These are phyloP conservation scores for Holtermannia corniformis DNA, from an alignment of 768 basidiomycete species.

Conservation along the genomic window DNA sequence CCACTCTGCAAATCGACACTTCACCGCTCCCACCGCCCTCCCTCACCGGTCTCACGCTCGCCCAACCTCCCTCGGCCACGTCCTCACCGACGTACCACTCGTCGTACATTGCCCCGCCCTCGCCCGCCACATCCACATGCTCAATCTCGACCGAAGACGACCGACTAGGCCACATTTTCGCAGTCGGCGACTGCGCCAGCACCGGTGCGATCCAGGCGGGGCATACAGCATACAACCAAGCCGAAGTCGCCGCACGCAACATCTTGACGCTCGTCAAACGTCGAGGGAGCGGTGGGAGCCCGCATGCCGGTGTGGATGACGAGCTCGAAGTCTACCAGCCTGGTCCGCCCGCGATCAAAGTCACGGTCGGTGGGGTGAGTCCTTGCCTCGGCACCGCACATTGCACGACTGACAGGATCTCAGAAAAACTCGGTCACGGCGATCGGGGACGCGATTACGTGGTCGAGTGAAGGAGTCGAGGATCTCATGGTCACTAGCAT, in stretches of 20 bases:
- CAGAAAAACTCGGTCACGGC: slow-evolving; percentile 19
- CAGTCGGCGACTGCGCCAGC: slow-evolving; percentile 40
- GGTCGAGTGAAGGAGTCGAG: slow-evolving; percentile 24
- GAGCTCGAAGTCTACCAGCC: slow-evolving; percentile 30
- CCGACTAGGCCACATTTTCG: slow-evolving; percentile 26
- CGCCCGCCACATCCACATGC: neutral
- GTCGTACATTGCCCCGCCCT: neutral
- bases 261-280: slow-evolving; percentile 22
- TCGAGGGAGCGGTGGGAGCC: neutral
- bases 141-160: neutral
- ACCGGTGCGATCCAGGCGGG: slow-evolving; percentile 41
- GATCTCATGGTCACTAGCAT: slow-evolving; percentile 29
- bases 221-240: slow-evolving; percentile 41
- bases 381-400: neutral
- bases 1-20: slow-evolving; percentile 28
- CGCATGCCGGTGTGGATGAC: neutral
- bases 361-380: slow-evolving; percentile 34
- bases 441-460: slow-evolving; percentile 19
- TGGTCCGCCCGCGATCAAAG: slow-evolving; percentile 33
- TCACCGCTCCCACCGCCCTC: slow-evolving; percentile 9
- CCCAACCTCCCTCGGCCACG: neutral
- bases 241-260: slow-evolving; percentile 38
- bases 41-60: neutral
- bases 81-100: neutral
- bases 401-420: neutral